A percentile compares a stretch with the other conserved stretches of the same genome.
Evolutionary conservation across 1,139 yeast genomes (phyloP).

Genomic region (Yarrowia galli): DNA sequence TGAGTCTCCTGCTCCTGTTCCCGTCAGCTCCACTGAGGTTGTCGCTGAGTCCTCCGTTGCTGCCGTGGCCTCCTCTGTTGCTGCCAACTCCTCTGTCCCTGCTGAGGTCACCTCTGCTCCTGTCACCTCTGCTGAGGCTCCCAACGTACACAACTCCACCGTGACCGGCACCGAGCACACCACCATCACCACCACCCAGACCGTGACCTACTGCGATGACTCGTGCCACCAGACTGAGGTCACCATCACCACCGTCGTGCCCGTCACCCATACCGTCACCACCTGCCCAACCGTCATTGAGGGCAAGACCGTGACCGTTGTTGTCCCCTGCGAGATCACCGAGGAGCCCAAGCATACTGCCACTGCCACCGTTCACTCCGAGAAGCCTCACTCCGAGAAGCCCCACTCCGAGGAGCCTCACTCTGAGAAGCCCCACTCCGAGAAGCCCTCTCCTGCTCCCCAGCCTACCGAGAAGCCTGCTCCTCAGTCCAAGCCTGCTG

Average conservation of each 20-base stretch:
- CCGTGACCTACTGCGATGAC: slow-evolving; percentile 12
- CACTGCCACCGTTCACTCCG: not conserved
- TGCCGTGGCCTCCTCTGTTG: not conserved
- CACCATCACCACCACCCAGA: slow-evolving; percentile 28
- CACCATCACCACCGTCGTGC: slow-evolving; percentile 27
- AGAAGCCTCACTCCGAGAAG: not conserved
- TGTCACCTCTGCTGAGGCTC: not conserved
- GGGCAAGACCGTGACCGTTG: slow-evolving; percentile 24
- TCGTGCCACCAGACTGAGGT: slow-evolving; percentile 16
- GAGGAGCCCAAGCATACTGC: not conserved
- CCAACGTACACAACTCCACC: not conserved
- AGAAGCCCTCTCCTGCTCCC: not conserved
- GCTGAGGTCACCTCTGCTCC: not conserved
- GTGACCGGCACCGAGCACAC: slow-evolving; percentile 1
- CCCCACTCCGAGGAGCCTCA: not conserved
- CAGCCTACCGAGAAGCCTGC: not conserved
- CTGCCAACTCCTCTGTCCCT: not conserved
- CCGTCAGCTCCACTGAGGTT: not conserved
- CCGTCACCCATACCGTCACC: slow-evolving; percentile 25
- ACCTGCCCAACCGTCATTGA: slow-evolving; percentile 20
- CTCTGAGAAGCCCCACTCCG: not conserved
- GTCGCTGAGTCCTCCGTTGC: too few species aligned
- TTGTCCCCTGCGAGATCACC: slow-evolving; percentile 15
- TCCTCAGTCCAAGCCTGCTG: not conserved
- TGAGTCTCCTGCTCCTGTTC: not conserved